A percentile compares a stretch with the other conserved stretches of the same genome.
Conservation (phyloP, 2,329 filamentous ascomycete species). For the Knufia petricola region DNA sequence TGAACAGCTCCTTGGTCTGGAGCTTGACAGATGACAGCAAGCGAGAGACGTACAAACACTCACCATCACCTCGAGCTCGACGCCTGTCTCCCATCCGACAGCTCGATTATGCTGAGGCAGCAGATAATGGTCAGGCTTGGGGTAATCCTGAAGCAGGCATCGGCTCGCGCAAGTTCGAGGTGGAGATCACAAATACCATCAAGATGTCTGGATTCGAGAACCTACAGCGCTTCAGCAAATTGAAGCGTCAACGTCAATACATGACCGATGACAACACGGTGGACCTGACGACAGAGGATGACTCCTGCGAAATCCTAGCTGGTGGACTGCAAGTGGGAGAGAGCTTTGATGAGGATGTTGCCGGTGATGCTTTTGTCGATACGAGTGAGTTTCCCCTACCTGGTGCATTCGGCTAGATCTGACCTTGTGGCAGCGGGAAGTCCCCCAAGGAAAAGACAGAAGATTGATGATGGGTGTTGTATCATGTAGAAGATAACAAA, state of each 20-base stretch:
- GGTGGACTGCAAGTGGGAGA: not conserved
- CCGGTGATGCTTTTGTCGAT: not conserved
- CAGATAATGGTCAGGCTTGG: constrained; percentile 3
- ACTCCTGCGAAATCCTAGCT: not conserved
- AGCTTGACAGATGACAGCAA: not conserved
- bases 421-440: not conserved
- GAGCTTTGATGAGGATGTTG: not conserved
- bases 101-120: not conserved
- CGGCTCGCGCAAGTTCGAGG: not conserved
- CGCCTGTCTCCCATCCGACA: not conserved
- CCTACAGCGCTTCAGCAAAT: not conserved
- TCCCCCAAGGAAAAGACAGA: not conserved
- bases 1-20: constrained; percentile 4
- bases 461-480: not conserved
- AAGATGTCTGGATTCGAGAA: not conserved
- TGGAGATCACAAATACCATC: not conserved
- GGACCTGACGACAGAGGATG: not conserved
- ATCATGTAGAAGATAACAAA: not conserved
- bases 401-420: not conserved
- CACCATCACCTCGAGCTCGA: not conserved
- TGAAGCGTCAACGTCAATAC: not conserved
- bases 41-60: not conserved
- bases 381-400: not conserved
- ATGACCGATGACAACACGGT: not conserved
- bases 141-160: not conserved